Evolutionary conservation across 257 asterid genomes (phyloP), one percentile per base, ranked within the genome.

Genomic region (Lycium barbarum): DNA sequence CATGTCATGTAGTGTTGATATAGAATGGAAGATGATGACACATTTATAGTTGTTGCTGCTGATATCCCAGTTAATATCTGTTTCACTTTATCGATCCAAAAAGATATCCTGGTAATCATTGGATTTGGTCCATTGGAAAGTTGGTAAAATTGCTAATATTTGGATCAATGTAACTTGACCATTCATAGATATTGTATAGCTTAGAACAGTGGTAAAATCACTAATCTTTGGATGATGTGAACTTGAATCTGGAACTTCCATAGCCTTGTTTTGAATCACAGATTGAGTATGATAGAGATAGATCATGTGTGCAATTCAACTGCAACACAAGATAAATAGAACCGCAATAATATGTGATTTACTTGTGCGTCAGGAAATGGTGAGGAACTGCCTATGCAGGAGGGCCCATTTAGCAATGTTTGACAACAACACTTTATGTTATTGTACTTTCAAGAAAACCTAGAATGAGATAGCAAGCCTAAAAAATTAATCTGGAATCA

Each of bases 401-500:
- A 76, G 20, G 51, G 63, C 47, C 63, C 82, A 22, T 51, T 76
- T 22, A 51, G 8, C 62, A 76, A 26, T 51, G 22, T 7, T 76
- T 8, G 81, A 6, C 61, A 11, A 22, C 38, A 49, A 2, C 63
- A 76, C 62, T 22, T 51, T 14, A 76, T 76, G 81, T 7, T 12
- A 74, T 22, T 1, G 22, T 51, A 26, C 62, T 49, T 11, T 43
- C 58, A 13, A 49, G 81, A 51, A 43, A 22, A 47, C n/a, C 81
- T 47, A 47, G 61, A 74, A 22, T 74, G 81, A 45, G 58, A 45
- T 10, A n/a, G 10, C 45, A 71, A n/a, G 26, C 2, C 7, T 45
- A 57, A 74, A 47, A 74, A 47, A 22, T 74, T 26, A 74, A 74
- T 74, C 61, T 74, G 61, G 12, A 70, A 45, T 43, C 43, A 20